Evolutionary conservation across 2,329 filamentous ascomycete genomes (phyloP), one percentile per base, ranked within the genome.

Genomic region (Cladosporium sp.): DNA sequence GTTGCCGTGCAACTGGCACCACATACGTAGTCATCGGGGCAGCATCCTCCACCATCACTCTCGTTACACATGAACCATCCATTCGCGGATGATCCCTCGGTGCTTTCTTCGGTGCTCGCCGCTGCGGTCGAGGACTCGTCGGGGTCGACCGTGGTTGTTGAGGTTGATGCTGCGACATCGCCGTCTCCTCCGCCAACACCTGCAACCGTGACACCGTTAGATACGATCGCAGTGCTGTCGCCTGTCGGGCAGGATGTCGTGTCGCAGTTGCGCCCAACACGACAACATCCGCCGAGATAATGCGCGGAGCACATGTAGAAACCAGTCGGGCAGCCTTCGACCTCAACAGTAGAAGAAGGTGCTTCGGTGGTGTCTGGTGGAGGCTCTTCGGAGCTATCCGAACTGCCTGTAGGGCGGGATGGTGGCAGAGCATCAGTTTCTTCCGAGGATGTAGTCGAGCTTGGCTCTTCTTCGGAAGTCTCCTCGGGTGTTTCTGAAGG

Each of bases 241-340:
- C 75, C 71, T 0, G 80, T 69, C 0, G 88, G 86, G 61, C 92
- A 97, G 6, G 85, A 87, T 0, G 86, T 87, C 0, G 83, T 85
- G 53, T 85, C 80, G 69, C 92, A 97, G 69, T 95, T 80, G 16
- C 91, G 82, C 2, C 89, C 91, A 0, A 88, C 90, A 51, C 86
- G 86, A 70, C 92, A 97, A 72, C 92, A 97, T 16, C 89, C 89
- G 12, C 87, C 89, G 2, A 78, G 73, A 52, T 91, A 88, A 53
- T 83, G 83, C 2, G 92, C 92, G 2, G 84, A 80, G 68, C 92
- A 97, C 43, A 88, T 85, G 68, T 97, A 97, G 74, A 91, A 97
- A 2, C 91, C 91, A 0, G 85, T 91, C 0, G 92, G 92, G 60
- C 92, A 97, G 59, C 78, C 62, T 7, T 66, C 61, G 29, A 45